Evolutionary conservation across 139 green algal species (phyloP).

Genomic region (Astrephomene gubernaculifera): DNA sequence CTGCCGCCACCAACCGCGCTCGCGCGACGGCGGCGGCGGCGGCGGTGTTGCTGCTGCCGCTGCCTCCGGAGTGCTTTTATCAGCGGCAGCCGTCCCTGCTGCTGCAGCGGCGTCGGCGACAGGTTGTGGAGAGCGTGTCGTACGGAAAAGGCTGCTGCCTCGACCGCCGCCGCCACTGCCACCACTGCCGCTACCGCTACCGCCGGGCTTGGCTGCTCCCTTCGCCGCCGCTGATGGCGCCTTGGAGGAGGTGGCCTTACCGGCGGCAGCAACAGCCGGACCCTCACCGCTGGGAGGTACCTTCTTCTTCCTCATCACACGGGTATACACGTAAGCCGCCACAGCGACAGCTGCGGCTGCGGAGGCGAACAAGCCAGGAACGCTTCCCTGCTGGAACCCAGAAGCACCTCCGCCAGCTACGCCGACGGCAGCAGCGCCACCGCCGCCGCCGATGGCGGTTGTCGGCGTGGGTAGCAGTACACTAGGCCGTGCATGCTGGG

Average conservation of each 20-base stretch:
- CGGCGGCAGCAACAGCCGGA: no score
- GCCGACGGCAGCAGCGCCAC: neutral
- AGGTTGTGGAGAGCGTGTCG: no score
- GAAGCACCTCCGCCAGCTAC: neutral
- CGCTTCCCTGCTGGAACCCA: neutral
- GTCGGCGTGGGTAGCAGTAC: no score
- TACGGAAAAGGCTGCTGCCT: no score
- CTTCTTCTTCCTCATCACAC: neutral
- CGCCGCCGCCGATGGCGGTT: no score
- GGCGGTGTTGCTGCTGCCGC: neutral
- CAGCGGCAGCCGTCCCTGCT: neutral
- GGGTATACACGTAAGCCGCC: neutral
- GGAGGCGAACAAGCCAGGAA: neutral
- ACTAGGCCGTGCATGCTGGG: no score
- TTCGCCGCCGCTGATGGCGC: neutral
- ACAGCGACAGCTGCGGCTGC: neutral
- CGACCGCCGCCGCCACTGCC: neutral
- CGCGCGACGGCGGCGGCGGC: neutral
- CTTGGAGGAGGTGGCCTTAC: neutral
- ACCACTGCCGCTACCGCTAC: neutral
- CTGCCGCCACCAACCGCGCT: conserved; percentile 42
- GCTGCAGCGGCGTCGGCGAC: neutral
- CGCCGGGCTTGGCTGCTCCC: neutral
- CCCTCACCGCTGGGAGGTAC: no score
- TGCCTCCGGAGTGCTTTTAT: neutral